Evolutionary conservation across 208 protist species (phyloP).

Genomic region (Crithidia thermophila): DNA sequence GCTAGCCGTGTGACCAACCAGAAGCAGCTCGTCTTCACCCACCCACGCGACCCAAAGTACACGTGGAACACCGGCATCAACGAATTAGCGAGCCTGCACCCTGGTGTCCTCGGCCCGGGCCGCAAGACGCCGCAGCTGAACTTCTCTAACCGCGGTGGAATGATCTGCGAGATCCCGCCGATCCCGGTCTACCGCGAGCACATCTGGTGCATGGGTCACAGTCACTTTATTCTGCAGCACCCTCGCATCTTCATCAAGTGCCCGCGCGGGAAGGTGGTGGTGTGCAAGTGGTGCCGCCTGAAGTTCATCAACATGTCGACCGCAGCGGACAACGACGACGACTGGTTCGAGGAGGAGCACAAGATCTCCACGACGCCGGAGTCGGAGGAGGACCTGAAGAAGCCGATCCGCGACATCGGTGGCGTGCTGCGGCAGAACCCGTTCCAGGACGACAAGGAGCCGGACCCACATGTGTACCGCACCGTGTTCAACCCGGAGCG

Average conservation of each 20-base stretch:
- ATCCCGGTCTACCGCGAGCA: conserved; percentile 83
- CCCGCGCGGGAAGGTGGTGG: conserved; percentile 71
- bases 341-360: conserved; percentile 88
- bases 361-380: conserved; percentile 88
- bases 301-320: conserved; percentile 93
- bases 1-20: conserved; percentile 81
- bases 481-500: conserved; percentile 85
- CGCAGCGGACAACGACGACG: conserved; percentile 85
- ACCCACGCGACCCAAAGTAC: conserved; percentile 88
- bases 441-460: conserved; percentile 84
- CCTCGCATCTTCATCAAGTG: conserved; percentile 92
- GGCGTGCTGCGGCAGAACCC: conserved; percentile 70
- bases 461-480: conserved; percentile 82
- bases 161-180: conserved; percentile 89
- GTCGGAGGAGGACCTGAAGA: conserved; percentile 69
- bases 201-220: conserved; percentile 91
- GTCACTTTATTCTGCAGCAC: conserved; percentile 82
- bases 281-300: conserved; percentile 88
- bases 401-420: conserved; percentile 79
- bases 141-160: conserved; percentile 78
- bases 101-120: conserved; percentile 75
- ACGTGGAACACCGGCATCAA: conserved; percentile 80
- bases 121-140: conserved; percentile 83
- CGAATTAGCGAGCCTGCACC: conserved; percentile 72
- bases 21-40: conserved; percentile 81